A percentile compares a stretch with the other conserved stretches of the same genome.
Evolutionary conservation across 2,329 filamentous ascomycete species (phyloP).

Genomic region (Calonectria pseudoturangicola): DNA sequence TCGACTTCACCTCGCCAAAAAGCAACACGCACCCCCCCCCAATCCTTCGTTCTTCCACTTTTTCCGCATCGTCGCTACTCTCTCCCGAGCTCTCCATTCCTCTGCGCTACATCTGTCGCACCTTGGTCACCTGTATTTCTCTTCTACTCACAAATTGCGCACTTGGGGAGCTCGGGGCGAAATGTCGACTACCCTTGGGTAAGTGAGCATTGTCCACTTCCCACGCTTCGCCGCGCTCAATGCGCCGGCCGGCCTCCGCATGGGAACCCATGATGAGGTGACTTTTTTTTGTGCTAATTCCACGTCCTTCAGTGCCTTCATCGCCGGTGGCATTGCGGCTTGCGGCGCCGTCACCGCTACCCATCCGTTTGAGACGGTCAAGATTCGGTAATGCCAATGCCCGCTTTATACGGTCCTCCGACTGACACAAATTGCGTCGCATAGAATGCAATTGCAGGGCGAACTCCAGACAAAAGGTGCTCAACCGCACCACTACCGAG

Average conservation of each 20-base stretch:
- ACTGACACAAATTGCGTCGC: constrained; percentile 32
- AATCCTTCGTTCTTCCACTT: constrained; percentile 16
- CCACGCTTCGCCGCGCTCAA: constrained; percentile 34
- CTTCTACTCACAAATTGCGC: constrained; percentile 27
- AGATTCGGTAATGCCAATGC: constrained; percentile 84
- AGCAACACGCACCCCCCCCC: constrained; percentile 22
- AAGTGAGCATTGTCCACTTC: constrained; percentile 42
- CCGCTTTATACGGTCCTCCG: constrained; percentile 8
- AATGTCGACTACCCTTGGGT: constrained; percentile 61
- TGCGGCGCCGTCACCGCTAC: constrained; percentile 98
- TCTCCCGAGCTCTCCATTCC: constrained; percentile 50
- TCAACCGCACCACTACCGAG: constrained; percentile 91
- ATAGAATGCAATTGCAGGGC: constrained; percentile 94
- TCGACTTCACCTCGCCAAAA: constrained; percentile 22
- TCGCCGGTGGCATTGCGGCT: constrained; percentile 96
- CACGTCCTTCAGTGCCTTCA: constrained; percentile 80
- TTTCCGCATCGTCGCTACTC: constrained; percentile 39
- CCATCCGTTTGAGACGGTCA: constrained; percentile 98
- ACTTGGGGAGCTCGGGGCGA: constrained; percentile 52
- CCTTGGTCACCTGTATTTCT: constrained; percentile 5
- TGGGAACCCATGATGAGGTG: not conserved
- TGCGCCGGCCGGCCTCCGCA: constrained; percentile 28
- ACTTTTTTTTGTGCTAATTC: constrained; percentile 35
- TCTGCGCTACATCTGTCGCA: constrained; percentile 24
- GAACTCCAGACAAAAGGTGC: constrained; percentile 92